phyloP scores from a whole-genome alignment of 352 stramenopile genomes.

The Pythium dissotocum region DNA sequence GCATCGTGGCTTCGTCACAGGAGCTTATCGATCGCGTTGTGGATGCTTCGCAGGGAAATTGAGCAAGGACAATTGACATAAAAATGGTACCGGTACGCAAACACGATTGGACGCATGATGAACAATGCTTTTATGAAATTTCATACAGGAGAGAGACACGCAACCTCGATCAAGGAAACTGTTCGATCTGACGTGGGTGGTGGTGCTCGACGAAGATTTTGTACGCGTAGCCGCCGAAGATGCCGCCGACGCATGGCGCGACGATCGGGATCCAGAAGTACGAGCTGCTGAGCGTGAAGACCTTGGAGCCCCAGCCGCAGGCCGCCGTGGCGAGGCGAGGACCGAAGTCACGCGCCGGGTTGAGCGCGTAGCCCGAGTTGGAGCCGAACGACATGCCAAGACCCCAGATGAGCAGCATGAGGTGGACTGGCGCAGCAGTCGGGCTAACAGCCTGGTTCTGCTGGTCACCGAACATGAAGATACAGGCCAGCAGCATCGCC shows the following conservation, averaged over 20 bases:
- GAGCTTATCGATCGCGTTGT: neutral
- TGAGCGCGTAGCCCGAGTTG: slow-evolving; percentile 57
- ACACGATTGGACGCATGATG: neutral
- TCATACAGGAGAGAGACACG: too few species aligned
- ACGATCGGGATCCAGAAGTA: slow-evolving; percentile 66
- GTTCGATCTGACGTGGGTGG: slow-evolving; percentile 34
- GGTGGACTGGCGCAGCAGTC: slow-evolving; percentile 34
- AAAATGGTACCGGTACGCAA: neutral
- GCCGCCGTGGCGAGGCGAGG: slow-evolving; percentile 34
- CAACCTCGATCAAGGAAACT: neutral
- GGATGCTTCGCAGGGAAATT: neutral
- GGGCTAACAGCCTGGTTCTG: slow-evolving; percentile 45
- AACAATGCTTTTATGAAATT: too few species aligned
- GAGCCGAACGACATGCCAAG: slow-evolving; percentile 62
- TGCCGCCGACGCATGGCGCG: slow-evolving; percentile 39
- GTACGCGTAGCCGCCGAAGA: slow-evolving; percentile 43
- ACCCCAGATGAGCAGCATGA: slow-evolving; percentile 51
- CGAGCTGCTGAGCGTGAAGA: slow-evolving; percentile 45
- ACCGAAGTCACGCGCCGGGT: slow-evolving; percentile 60
- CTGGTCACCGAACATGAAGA: slow-evolving; percentile 51
- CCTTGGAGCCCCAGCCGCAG: slow-evolving; percentile 42
- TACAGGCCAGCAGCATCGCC: slow-evolving; percentile 44
- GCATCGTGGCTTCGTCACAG: neutral
- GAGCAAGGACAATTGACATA: neutral
- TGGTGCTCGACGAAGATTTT: slow-evolving; percentile 46